Evolutionary conservation across 306 rosid species (phyloP), one percentile per base, ranked within the genome.

Genomic region (Vigna nakashimae): DNA sequence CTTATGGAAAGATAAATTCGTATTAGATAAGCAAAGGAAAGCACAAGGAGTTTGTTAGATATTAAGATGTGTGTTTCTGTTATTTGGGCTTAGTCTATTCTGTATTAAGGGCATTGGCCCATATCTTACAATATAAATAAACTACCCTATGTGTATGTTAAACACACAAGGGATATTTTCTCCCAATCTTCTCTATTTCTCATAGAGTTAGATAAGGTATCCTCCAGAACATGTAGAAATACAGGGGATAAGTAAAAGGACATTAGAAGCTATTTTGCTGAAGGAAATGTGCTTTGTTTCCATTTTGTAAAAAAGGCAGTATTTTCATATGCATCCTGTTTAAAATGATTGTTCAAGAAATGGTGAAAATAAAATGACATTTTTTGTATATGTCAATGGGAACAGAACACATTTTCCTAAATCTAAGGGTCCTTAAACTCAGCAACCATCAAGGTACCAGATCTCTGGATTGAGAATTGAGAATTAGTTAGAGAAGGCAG

Each of bases 181-280:
- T n/a, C n/a, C n/a, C n/a, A n/a, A n/a, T n/a, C n/a, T n/a, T n/a
- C n/a, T n/a, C n/a, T n/a, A n/a, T n/a, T n/a, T n/a, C n/a, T n/a
- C n/a, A n/a, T n/a, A n/a, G n/a, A n/a, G 43, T 50, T 64, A 38
- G 65, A 49, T 75, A 65, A 65, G 56, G 73, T 65, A 22, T 65
- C 73, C 55, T 76, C 45, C 24, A 64, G 30, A 65, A 45, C 15
- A 24, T 11, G 38, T 51, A 60, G 78, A 60, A 71, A 36, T 64
- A 60, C 60, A 50, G 51, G n/a, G 56, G 32, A 69, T 63, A 59
- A 18, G 53, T 28, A 7, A 48, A 50, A 18, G 18, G 66, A 13
- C 17, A 24, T 12, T 13, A 58, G 17, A 14, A 20, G 13, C 65
- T 58, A 38, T 10, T 58, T 26, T 15, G n/a, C 26, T 26, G 13